Evolutionary conservation across 1,139 yeast species (phyloP).

Genomic region (Pichia sp.): DNA sequence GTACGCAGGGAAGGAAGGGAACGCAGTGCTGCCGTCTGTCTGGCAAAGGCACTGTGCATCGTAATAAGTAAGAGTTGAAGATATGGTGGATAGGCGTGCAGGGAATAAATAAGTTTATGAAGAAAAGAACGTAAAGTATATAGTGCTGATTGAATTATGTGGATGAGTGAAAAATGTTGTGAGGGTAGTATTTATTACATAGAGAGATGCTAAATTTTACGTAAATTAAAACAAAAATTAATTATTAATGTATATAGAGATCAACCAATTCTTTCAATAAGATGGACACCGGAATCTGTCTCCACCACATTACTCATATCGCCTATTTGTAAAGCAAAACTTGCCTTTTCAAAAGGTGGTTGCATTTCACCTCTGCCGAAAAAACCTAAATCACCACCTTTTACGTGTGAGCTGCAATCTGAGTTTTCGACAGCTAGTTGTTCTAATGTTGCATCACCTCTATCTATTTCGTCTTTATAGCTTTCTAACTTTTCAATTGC

Average conservation of each 20-base stretch:
- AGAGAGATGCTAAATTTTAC: too few species aligned
- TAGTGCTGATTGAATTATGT: too few species aligned
- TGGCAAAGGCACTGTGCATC: too few species aligned
- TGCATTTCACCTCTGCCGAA: slow-evolving; percentile 94
- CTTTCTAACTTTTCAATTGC: slow-evolving; percentile 61
- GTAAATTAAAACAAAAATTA: too few species aligned
- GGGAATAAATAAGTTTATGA: too few species aligned
- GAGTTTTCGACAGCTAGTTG: slow-evolving; percentile 78
- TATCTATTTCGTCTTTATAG: slow-evolving; percentile 54
- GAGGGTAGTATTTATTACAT: too few species aligned
- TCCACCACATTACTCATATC: slow-evolving; percentile 81
- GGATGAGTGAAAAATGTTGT: too few species aligned
- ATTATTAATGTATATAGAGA: not conserved
- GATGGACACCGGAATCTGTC: slow-evolving; percentile 85
- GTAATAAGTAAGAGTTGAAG: too few species aligned
- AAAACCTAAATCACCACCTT: slow-evolving; percentile 88
- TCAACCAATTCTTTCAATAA: slow-evolving; percentile 76
- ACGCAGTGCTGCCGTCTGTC: too few species aligned
- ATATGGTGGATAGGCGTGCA: too few species aligned
- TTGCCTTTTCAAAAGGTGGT: slow-evolving; percentile 84
- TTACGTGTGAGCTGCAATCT: slow-evolving; percentile 81
- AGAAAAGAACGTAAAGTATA: too few species aligned
- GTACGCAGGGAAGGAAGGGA: too few species aligned
- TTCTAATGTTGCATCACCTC: slow-evolving; percentile 63
- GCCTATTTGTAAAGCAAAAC: slow-evolving; percentile 75